Evolutionary conservation across 106 monocot species (phyloP).

Genomic region (Gastrodia elata): DNA sequence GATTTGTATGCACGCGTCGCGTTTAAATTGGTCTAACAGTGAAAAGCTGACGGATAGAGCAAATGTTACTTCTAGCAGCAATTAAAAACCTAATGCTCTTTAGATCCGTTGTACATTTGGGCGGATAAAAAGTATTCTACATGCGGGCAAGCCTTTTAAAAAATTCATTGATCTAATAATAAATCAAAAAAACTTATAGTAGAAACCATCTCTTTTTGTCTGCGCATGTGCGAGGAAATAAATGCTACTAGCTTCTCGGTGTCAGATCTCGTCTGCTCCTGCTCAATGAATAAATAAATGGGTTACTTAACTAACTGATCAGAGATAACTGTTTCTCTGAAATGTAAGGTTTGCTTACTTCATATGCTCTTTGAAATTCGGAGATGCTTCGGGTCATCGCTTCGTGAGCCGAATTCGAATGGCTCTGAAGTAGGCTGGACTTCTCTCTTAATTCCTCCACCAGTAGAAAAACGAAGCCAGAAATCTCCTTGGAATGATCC

Average conservation of each 20-base stretch:
- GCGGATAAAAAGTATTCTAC: too few relatives aligned
- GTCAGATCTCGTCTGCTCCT: constrained; percentile 77
- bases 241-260: constrained; percentile 65
- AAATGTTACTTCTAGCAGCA: too few relatives aligned
- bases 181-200: too few relatives aligned
- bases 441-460: constrained; percentile 46
- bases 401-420: constrained; percentile 39
- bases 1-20: too few relatives aligned
- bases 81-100: too few relatives aligned
- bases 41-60: too few relatives aligned
- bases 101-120: too few relatives aligned
- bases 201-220: constrained; percentile 72
- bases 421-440: constrained; percentile 33
- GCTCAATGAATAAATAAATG: constrained; percentile 3
- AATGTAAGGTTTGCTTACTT: too few relatives aligned
- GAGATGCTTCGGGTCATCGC: constrained; percentile 30
- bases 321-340: too few relatives aligned
- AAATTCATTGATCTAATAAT: too few relatives aligned
- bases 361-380: constrained; percentile 71
- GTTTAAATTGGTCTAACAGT: too few relatives aligned
- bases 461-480: constrained; percentile 38
- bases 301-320: neutral
- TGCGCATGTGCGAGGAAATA: constrained; percentile 49
- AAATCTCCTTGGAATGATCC: constrained; percentile 49
- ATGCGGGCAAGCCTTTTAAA: too few relatives aligned